A percentile compares a stretch with the other conserved stretches of the same genome.
phyloP scores from a whole-genome alignment of 306 rosid genomes.

The Pyrus pyrifolia region DNA sequence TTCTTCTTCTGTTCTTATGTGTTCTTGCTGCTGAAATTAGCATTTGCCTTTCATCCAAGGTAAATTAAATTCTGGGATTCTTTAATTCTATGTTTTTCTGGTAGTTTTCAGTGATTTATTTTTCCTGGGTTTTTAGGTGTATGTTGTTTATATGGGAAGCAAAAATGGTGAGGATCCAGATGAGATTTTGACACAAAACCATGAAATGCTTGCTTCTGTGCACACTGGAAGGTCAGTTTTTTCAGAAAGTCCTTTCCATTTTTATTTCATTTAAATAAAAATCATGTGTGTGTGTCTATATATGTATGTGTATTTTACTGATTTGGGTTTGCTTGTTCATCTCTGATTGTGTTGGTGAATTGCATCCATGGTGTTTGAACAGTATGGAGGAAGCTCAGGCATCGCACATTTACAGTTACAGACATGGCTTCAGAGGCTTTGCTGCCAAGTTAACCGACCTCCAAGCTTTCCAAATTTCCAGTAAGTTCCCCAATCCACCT shows the following conservation, averaged over 20 bases:
- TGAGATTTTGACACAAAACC: constrained; percentile 45
- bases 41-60: constrained; percentile 50
- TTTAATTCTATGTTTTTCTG: neutral
- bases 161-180: constrained; percentile 45
- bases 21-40: constrained; percentile 38
- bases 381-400: constrained; percentile 57
- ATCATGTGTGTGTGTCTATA: neutral
- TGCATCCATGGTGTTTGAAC: constrained; percentile 14
- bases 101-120: neutral
- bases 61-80: constrained; percentile 1
- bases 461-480: constrained; percentile 61
- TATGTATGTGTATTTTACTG: neutral
- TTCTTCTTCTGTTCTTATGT: constrained; percentile 25
- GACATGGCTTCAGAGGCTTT: constrained; percentile 71
- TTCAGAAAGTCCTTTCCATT: neutral
- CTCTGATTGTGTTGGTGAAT: neutral
- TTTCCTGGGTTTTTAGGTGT: constrained; percentile 40
- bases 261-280: constrained; percentile 3
- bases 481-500: constrained; percentile 23
- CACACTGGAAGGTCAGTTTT: constrained; percentile 50
- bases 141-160: constrained; percentile 82
- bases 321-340: neutral
- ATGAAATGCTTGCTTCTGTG: constrained; percentile 62
- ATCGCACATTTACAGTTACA: constrained; percentile 63
- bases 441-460: constrained; percentile 61